These are phyloP conservation scores for Aureobasidium sp. DNA, from an alignment of 2,329 filamentous ascomycete species.

Conservation along the genomic window DNA sequence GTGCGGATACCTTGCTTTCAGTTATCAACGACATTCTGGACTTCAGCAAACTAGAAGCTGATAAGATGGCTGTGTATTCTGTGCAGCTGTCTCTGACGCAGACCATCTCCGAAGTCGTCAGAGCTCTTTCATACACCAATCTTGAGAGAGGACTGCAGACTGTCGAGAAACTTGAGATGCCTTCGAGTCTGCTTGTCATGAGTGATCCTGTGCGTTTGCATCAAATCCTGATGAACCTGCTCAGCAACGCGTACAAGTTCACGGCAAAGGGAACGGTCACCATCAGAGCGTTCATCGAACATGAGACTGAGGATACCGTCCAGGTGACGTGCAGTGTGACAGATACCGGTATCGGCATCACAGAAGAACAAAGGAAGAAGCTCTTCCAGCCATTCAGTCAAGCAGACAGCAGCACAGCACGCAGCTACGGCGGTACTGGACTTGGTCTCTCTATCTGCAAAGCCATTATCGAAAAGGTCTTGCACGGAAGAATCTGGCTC, in stretches of 20 bases:
- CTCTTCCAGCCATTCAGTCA: constrained; percentile 90
- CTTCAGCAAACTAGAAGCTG: constrained; percentile 45
- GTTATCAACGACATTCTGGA: constrained; percentile 48
- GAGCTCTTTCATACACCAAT: constrained; percentile 56
- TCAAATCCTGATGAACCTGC: constrained; percentile 62
- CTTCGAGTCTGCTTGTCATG: constrained; percentile 45
- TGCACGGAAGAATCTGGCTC: constrained; percentile 76
- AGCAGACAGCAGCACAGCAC: constrained; percentile 80
- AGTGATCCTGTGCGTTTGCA: constrained; percentile 45
- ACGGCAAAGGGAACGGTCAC: constrained; percentile 81
- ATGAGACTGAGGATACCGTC: constrained; percentile 61
- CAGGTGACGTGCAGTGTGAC: constrained; percentile 76
- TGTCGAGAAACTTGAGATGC: constrained; percentile 47
- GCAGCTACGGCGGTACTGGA: constrained; percentile 86
- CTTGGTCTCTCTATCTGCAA: constrained; percentile 92
- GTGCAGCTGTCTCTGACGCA: constrained; percentile 44
- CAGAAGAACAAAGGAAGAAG: constrained; percentile 70
- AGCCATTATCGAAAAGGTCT: constrained; percentile 84
- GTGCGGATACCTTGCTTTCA: constrained; percentile 47
- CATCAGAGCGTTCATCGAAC: constrained; percentile 65
- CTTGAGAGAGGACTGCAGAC: constrained; percentile 52
- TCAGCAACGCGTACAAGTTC: constrained; percentile 91
- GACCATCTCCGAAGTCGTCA: constrained; percentile 56
- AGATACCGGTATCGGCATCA: constrained; percentile 88
- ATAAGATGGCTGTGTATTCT: constrained; percentile 53